phyloP scores from a whole-genome alignment of 305 asterid species.

The Fraxinus xanthoxyloides region DNA sequence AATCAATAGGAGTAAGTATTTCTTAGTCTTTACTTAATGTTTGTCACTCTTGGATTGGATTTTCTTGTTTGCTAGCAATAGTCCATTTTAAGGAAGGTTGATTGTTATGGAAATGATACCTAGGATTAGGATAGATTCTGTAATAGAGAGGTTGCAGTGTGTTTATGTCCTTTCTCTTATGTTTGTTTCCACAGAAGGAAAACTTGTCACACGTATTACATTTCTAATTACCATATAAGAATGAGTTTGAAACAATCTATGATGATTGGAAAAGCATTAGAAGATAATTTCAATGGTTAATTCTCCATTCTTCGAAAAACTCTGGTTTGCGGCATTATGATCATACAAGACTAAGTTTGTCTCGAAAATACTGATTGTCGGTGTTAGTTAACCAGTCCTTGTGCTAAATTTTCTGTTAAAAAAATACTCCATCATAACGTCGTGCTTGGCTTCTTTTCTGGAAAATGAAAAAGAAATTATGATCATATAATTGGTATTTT shows the following conservation, averaged over 20 bases:
- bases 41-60: background rate
- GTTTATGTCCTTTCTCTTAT: conserved; percentile 3
- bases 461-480: background rate
- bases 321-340: background rate
- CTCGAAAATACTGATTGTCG: background rate
- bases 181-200: background rate
- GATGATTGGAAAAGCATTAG: background rate
- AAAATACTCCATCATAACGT: background rate
- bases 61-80: background rate
- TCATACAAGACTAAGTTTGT: background rate
- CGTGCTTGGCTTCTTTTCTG: background rate
- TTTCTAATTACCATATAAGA: background rate
- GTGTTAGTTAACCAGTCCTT: background rate
- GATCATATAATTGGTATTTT: conserved; percentile 12
- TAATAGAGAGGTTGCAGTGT: background rate
- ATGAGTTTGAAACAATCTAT: background rate
- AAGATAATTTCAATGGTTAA: background rate
- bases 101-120: background rate
- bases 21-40: background rate
- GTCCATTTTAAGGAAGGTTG: background rate
- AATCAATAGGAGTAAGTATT: conserved; percentile 66
- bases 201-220: background rate
- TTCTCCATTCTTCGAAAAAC: background rate
- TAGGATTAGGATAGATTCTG: background rate
- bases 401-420: background rate